Percentiles rank a stretch among this genome's conserved stretches.
Evolutionary conservation across 2,329 filamentous ascomycete species (phyloP).

Genomic region (Plenodomus lindquistii): DNA sequence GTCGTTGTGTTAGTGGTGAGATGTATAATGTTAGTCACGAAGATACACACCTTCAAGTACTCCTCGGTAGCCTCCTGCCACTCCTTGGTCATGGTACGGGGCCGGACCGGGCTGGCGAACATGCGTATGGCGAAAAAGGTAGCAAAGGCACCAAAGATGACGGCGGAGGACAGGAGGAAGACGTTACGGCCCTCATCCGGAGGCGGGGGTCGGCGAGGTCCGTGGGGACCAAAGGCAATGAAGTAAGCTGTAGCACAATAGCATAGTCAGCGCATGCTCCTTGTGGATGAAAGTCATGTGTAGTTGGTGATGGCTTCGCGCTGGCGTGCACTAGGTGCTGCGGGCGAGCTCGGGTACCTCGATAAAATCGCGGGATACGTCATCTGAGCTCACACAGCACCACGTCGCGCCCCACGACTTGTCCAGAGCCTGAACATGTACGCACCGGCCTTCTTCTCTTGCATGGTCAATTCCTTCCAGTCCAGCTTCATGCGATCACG

Average conservation of each 20-base stretch:
- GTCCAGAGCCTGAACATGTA: conserved; percentile 38
- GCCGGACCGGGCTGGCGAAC: conserved; percentile 67
- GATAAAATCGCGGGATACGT: conserved; percentile 32
- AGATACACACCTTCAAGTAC: conserved; percentile 76
- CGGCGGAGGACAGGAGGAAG: conserved; percentile 70
- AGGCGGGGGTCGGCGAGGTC: conserved; percentile 80
- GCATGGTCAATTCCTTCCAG: conserved; percentile 91
- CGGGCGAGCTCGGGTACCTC: conserved; percentile 24
- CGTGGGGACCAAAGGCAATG: conserved; percentile 97
- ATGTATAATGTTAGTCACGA: conserved; percentile 2
- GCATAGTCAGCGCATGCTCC: conserved; percentile 24
- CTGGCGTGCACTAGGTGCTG: conserved; percentile 11
- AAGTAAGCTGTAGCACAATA: conserved; percentile 79
- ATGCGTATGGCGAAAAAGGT: conserved; percentile 74
- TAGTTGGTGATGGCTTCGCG: conserved; percentile 15
- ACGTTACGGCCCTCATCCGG: conserved; percentile 85
- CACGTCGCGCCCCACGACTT: conserved; percentile 10
- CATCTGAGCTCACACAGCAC: conserved; percentile 25
- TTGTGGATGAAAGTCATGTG: conserved; percentile 9
- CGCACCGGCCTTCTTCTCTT: conserved; percentile 99
- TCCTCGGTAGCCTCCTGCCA: conserved; percentile 96
- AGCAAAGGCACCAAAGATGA: conserved; percentile 67
- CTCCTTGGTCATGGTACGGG: conserved; percentile 92
- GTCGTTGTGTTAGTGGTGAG: conserved; percentile 20
- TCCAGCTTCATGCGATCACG: conserved; percentile 98